Percentiles rank a stretch among this genome's conserved stretches.
Conservation (phyloP, 306 rosid genomes). For the Elaeagnus macrophylla region DNA sequence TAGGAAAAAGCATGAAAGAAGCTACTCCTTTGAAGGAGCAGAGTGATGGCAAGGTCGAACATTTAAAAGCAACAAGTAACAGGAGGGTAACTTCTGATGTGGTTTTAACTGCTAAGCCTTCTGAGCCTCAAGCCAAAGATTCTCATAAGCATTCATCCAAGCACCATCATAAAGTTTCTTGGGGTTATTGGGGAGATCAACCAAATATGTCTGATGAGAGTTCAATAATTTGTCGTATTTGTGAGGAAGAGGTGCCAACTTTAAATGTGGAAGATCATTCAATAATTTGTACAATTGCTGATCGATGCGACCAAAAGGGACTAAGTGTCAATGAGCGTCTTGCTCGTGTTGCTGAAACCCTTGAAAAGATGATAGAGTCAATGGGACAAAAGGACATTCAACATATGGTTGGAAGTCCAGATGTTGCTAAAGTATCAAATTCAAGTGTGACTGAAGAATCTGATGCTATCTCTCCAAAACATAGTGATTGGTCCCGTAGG, state of each 20-base stretch:
- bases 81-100: slow-evolving; percentile 42
- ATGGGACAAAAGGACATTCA: slow-evolving; percentile 71
- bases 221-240: slow-evolving; percentile 95
- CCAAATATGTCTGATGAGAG: slow-evolving; percentile 52
- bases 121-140: slow-evolving; percentile 61
- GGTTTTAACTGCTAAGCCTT: slow-evolving; percentile 48
- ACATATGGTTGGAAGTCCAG: slow-evolving; percentile 80
- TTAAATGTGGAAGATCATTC: slow-evolving; percentile 90
- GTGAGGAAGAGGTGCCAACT: slow-evolving; percentile 97
- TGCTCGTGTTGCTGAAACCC: slow-evolving; percentile 66
- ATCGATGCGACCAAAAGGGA: slow-evolving; percentile 92
- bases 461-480: slow-evolving; percentile 79
- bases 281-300: slow-evolving; percentile 87
- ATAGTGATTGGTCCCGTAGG: slow-evolving; percentile 91
- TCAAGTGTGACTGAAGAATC: slow-evolving; percentile 95
- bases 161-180: slow-evolving; percentile 78
- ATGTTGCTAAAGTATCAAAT: slow-evolving; percentile 83
- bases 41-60: slow-evolving; percentile 44
- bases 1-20: slow-evolving; percentile 46
- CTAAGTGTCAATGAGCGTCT: slow-evolving; percentile 89
- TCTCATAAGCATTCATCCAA: slow-evolving; percentile 66
- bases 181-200: slow-evolving; percentile 94
- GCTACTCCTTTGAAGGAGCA: slow-evolving; percentile 49
- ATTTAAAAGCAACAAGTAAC: slow-evolving; percentile 37
- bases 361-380: slow-evolving; percentile 76